Evolutionary conservation across 345 rosid species (phyloP), one percentile per base, ranked within the genome.

Genomic region (Eucalyptus cloeziana): DNA sequence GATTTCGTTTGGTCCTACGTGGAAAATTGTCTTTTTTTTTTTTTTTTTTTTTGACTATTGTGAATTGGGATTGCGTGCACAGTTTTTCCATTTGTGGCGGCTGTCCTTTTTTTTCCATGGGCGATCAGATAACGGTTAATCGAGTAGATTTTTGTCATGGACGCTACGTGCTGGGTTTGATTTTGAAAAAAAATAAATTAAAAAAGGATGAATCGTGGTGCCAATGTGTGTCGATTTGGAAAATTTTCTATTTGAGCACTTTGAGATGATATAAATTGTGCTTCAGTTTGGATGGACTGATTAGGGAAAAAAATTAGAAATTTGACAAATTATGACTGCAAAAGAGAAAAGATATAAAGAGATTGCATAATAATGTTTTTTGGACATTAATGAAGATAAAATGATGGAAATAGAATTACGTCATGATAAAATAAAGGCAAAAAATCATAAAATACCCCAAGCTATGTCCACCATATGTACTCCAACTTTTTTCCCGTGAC

Each of bases 111-210:
- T 60, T 60, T 60, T 60, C n/a, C 2, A 60, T 11, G 67, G 31
- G 1, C 0, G 2, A 27, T 24, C 2, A 1, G 7, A 27, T 60
- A 9, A 58, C 11, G 67, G 6, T 58, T 25, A 12, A 25, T 25
- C 4, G 31, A 24, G 7, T 60, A 0, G 67, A 27, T 27, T 25
- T 27, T 11, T 3, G 31, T 25, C 31, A 27, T 60, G 30, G 67
- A 60, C 2, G 7, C 6, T 0, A 2, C 2, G 2, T 27, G 31
- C 1, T 11, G 1, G 31, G 7, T 60, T 12, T 27, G 67, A 27
- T 60, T 60, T 27, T 11, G 67, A 60, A 12, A 5, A 25, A 24
- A 5, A 11, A 24, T 2, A n/a, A n/a, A n/a, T 2, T 8, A 7
- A 27, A 27, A 11, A 60, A 60, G 15, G n/a, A 7, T 0, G 8